Conservation (phyloP, 208 protist genomes). For the Balamuthia mandrillaris region DNA sequence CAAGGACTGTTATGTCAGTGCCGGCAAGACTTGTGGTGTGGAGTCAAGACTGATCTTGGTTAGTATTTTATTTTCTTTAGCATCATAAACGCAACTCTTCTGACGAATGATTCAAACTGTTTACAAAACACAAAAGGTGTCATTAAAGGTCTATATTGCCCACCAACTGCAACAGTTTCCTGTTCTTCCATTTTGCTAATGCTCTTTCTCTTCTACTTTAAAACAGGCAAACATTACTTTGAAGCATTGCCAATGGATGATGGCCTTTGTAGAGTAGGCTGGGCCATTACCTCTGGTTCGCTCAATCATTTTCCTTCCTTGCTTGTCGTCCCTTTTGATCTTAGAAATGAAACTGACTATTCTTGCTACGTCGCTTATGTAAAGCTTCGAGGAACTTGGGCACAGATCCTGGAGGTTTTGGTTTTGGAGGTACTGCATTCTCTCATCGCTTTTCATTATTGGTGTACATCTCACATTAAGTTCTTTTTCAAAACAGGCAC, state of each 20-base stretch:
- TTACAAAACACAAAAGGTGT: constrained; percentile 31
- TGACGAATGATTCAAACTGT: background rate
- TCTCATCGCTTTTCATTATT: background rate
- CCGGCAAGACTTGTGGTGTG: constrained; percentile 21
- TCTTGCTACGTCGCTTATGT: constrained; percentile 62
- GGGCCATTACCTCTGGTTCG: too few species aligned
- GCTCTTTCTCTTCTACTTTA: background rate
- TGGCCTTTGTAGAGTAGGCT: constrained; percentile 63
- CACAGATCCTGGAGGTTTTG: constrained; percentile 56
- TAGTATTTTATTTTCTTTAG: too few species aligned
- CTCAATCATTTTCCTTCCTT: too few species aligned
- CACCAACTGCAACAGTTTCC: background rate
- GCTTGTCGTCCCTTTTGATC: constrained; percentile 1
- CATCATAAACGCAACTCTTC: too few species aligned
- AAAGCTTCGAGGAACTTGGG: constrained; percentile 49
- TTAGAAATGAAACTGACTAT: constrained; percentile 57
- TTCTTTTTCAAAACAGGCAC: background rate
- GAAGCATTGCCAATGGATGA: constrained; percentile 57
- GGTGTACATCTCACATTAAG: background rate
- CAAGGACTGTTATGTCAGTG: constrained; percentile 36
- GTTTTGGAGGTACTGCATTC: constrained; percentile 38
- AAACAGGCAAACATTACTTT: constrained; percentile 54
- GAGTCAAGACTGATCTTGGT: too few species aligned
- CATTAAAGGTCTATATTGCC: background rate
- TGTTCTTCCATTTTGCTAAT: background rate